These are phyloP conservation scores for Alternaria panax DNA, from an alignment of 2,329 filamentous ascomycete genomes.

Conservation along the genomic window DNA sequence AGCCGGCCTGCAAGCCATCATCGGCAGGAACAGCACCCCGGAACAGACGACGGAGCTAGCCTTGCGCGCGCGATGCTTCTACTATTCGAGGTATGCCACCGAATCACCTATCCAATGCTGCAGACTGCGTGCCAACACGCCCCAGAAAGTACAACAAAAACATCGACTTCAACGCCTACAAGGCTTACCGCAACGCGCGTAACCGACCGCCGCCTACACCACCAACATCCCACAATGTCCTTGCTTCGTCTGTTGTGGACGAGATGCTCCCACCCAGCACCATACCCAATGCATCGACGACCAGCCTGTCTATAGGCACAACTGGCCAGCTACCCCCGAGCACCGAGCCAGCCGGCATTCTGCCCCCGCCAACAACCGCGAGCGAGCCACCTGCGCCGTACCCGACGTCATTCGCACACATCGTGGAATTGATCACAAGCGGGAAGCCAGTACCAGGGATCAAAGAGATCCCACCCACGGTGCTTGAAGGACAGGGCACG, in stretches of 20 bases:
- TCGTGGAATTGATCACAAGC: constrained; percentile 82
- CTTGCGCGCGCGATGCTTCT: constrained; percentile 73
- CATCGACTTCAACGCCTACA: constrained; percentile 73
- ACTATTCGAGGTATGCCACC: constrained; percentile 61
- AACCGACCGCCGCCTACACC: constrained; percentile 31
- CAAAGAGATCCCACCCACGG: constrained; percentile 81
- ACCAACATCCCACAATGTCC: constrained; percentile 27
- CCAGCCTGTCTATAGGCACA: neutral
- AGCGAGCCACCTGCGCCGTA: constrained; percentile 68
- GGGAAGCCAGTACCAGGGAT: constrained; percentile 88
- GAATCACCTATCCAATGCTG: neutral
- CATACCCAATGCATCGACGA: constrained; percentile 3
- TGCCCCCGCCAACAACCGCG: constrained; percentile 32
- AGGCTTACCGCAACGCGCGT: constrained; percentile 63
- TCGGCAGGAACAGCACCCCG: constrained; percentile 64
- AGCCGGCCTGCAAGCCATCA: constrained; percentile 70
- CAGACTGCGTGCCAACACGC: neutral
- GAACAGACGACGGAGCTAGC: constrained; percentile 65
- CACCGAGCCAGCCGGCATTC: constrained; percentile 26
- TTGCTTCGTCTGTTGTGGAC: constrained; percentile 14
- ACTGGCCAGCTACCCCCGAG: neutral
- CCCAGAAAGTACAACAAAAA: constrained; percentile 53
- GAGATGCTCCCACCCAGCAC: constrained; percentile 1
- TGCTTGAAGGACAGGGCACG: constrained; percentile 74
- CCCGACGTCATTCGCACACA: constrained; percentile 82